Evolutionary conservation across 2,329 filamentous ascomycete genomes (phyloP).

Genomic region (Penicillium sp.): DNA sequence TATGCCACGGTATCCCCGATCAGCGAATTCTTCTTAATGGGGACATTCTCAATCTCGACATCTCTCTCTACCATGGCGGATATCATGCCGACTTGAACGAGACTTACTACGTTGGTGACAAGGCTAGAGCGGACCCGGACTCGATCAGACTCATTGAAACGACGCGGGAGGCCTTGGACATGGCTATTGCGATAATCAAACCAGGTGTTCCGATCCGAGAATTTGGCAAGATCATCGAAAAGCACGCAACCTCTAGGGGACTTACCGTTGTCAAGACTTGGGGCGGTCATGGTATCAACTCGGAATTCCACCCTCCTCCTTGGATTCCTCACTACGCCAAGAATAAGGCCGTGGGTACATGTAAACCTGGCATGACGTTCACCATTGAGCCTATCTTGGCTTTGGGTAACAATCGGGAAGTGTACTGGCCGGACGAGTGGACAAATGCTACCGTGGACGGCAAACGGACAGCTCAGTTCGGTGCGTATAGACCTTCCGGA

Average conservation of each 20-base stretch:
- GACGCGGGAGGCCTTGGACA: conserved; percentile 76
- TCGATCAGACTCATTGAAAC: conserved; percentile 82
- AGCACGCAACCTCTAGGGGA: conserved; percentile 73
- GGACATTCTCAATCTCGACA: conserved; percentile 91
- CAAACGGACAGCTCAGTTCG: conserved; percentile 85
- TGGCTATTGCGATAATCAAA: conserved; percentile 83
- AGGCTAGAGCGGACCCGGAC: conserved; percentile 75
- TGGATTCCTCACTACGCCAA: conserved; percentile 94
- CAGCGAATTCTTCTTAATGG: conserved; percentile 78
- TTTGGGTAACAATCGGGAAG: conserved; percentile 77
- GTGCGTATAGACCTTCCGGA: conserved; percentile 13
- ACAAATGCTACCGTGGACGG: conserved; percentile 87
- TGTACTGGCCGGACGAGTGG: conserved; percentile 96
- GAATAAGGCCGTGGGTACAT: conserved; percentile 88
- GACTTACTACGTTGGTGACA: conserved; percentile 90
- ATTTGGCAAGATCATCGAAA: conserved; percentile 87
- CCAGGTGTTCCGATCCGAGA: conserved; percentile 83
- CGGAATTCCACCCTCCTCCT: conserved; percentile 82
- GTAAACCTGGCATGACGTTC: conserved; percentile 92
- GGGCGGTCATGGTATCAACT: conserved; percentile 88
- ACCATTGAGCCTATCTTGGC: conserved; percentile 97
- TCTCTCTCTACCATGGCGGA: conserved; percentile 84
- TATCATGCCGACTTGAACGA: conserved; percentile 94
- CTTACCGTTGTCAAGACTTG: conserved; percentile 88
- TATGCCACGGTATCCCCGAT: conserved; percentile 94